Evolutionary conservation across 1,284 basidiomycete genomes (phyloP).

Genomic region (Ustilago shanxiensis): DNA sequence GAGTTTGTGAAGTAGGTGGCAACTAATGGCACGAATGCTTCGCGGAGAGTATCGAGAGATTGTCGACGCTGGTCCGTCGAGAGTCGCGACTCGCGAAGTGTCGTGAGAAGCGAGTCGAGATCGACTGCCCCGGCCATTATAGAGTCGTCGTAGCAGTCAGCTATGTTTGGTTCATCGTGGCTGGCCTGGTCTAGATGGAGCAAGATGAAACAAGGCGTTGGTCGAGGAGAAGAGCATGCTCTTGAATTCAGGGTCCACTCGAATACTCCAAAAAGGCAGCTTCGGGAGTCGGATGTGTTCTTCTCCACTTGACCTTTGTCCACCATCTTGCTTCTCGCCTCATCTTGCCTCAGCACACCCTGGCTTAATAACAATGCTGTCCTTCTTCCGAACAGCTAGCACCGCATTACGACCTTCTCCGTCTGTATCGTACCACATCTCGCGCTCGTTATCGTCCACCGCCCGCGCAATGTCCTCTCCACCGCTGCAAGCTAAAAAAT

Average conservation of each 20-base stretch:
- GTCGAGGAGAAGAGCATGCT: neutral
- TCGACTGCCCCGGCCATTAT: neutral
- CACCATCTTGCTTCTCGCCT: neutral
- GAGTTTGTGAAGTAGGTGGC: neutral
- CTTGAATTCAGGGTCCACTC: slow-evolving; percentile 22
- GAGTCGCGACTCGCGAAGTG: slow-evolving; percentile 36
- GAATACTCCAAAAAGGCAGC: neutral
- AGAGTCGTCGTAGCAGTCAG: neutral
- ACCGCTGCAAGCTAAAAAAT: slow-evolving; percentile 32
- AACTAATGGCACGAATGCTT: neutral
- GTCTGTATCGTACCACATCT: neutral
- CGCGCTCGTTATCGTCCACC: neutral
- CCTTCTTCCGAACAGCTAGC: neutral
- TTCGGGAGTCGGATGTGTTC: slow-evolving; percentile 5
- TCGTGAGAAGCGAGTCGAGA: slow-evolving; percentile 12
- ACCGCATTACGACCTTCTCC: neutral
- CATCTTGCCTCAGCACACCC: neutral
- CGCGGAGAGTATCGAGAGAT: slow-evolving; percentile 20
- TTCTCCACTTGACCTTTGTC: neutral
- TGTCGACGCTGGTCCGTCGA: slow-evolving; percentile 28
- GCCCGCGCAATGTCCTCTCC: slow-evolving; percentile 16
- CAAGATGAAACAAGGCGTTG: too few species aligned
- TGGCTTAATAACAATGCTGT: slow-evolving; percentile 16
- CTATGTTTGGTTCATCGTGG: too few species aligned
- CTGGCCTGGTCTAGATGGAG: too few species aligned